These are phyloP conservation scores for Babesia bigemina DNA, from an alignment of 169 alveolate species.

Conservation along the genomic window DNA sequence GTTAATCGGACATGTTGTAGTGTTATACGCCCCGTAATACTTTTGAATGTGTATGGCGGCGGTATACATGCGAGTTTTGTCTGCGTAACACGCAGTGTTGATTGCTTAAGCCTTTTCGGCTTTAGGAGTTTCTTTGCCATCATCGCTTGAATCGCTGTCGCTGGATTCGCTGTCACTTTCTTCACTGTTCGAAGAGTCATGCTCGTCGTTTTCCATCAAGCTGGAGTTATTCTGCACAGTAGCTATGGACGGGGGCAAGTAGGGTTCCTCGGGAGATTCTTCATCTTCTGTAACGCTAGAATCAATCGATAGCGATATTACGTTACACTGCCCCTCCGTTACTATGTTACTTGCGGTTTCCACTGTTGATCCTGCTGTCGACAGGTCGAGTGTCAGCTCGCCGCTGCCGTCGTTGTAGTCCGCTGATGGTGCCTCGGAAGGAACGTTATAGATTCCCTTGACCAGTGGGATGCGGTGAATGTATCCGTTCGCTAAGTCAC, in stretches of 20 bases:
- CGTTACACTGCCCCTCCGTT: neutral
- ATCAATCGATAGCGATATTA: conserved; percentile 7
- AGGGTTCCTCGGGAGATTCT: conserved; percentile 39
- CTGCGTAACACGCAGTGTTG: too few relatives aligned
- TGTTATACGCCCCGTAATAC: too few relatives aligned
- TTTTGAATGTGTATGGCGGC: too few relatives aligned
- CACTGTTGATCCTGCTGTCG: neutral
- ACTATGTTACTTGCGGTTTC: neutral
- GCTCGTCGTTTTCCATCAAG: conserved; percentile 20
- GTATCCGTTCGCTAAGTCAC: conserved; percentile 68
- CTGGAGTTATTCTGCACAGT: conserved; percentile 16
- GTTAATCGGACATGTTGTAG: too few relatives aligned
- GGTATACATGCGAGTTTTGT: too few relatives aligned
- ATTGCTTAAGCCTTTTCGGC: too few relatives aligned
- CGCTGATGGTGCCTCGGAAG: neutral
- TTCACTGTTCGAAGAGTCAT: neutral
- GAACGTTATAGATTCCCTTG: conserved; percentile 33
- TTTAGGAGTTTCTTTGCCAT: too few relatives aligned
- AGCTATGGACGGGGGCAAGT: conserved; percentile 53
- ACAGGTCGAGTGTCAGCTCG: conserved; percentile 45
- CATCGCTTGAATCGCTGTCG: neutral
- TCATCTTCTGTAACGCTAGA: conserved; percentile 23
- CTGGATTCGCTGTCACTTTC: neutral
- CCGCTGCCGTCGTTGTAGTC: neutral
- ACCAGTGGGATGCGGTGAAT: conserved; percentile 68